Evolutionary conservation across 768 basidiomycete species (phyloP), one percentile per base, ranked within the genome.

Genomic region (Lentinula sp.): DNA sequence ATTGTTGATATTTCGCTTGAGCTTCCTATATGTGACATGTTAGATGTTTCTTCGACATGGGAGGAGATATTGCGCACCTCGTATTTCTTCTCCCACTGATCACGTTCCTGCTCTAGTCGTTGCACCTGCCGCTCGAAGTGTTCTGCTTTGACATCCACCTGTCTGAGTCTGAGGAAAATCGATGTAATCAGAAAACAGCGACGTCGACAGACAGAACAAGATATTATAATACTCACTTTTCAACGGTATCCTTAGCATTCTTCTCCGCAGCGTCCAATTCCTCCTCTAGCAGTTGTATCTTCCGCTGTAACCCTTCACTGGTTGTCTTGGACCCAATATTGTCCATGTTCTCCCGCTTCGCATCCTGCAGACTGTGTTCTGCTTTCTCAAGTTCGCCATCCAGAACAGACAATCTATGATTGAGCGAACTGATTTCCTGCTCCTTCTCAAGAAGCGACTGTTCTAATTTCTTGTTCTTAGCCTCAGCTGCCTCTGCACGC

Each of bases 141-240:
- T 74, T 99, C 97, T 9, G 96, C 96, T 79, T 98, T 99, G 75
- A 98, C 89, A 71, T 99, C 97, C 61, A 96, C 94, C 70, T 96
- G 93, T 64, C 96, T 82, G 67, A 99, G 81, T 74, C 96, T 98
- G 67, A 46, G 66, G 60, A 16, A 58, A 59, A 60, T 62, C 66
- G 69, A 61, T 69, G 65, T 15, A 39, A 61, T 57, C 63, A 68
- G 64, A 58, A 48, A 35, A 40, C 4, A 68, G 16, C 39, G 18
- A 66, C 64, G 31, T 21, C 18, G 28, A 28, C 28, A 28, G 28
- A 28, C 28, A 28, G 28, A 28, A 28, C 3, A 35, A 8, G 23
- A 55, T 32, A 4, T 35, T 23, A 54, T 61, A 37, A 45, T 15
- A 84, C 92, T 69, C 70, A 97, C 96, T 94, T 96, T 76, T 98